Evolutionary conservation across 1,139 yeast genomes (phyloP), one percentile per base, ranked within the genome.

Genomic region (Saccharomyces uvarum): DNA sequence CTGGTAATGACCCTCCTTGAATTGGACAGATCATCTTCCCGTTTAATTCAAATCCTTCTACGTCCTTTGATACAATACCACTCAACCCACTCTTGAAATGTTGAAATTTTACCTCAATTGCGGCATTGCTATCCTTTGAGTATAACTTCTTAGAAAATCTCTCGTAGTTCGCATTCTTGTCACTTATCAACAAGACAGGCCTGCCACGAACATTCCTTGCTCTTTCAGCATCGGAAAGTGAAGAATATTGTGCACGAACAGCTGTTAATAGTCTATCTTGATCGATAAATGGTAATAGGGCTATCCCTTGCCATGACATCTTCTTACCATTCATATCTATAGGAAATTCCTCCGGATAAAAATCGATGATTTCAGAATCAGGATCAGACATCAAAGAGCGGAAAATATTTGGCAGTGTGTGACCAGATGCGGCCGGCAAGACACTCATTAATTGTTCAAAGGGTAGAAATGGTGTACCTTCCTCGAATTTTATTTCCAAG

Each of bases 361-460:
- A 91, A 66, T 91, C 97, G 60, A 88, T 84, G 60, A 91, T 89
- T 54, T 87, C 95, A 55, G 96, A 88, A 52, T 82, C 81, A 0
- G 85, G 81, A 42, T 84, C 82, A 11, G 84, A 81, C 98, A 91
- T 91, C 62, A 95, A 74, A 1, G 86, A 84, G 56, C 95, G 79
- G 71, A 93, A 88, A 2, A 88, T 82, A 53, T 80, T 83, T 0
- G 99, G 99, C 47, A 95, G 75, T 4, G 87, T 86, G 66, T 89
- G 96, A n/a, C 90, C 88, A 1, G 97, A 88, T 1, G 96, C 97
- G 1, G 98, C 97, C 0, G 99, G 99, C 63, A 95, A 75, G 24
- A 95, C 99, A 64, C 97, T 86, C 97, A 95, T 91, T 64, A 95
- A 80, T 73, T 95, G 99, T 69, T 95, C 99, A 71, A 79, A 95